phyloP scores from a whole-genome alignment of 495 filamentous ascomycete species.

The Hypoxylon rickii region DNA sequence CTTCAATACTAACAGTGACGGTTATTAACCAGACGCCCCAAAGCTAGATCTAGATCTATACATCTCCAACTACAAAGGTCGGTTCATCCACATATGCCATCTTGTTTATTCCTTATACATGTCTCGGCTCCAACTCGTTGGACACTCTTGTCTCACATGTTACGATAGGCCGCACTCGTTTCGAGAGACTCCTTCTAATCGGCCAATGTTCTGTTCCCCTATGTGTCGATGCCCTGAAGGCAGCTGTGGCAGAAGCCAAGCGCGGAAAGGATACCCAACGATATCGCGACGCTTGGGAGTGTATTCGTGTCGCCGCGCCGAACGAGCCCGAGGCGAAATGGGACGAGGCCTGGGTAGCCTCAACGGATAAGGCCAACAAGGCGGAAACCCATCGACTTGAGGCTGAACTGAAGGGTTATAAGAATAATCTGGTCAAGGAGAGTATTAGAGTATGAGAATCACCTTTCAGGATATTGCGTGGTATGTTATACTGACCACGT shows the following conservation, averaged over 20 bases:
- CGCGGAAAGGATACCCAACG: slow-evolving; percentile 70
- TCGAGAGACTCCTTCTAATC: slow-evolving; percentile 81
- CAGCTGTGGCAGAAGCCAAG: slow-evolving; percentile 77
- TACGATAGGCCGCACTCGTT: slow-evolving; percentile 66
- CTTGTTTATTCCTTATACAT: neutral
- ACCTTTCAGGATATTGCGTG: neutral
- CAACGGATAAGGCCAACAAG: slow-evolving; percentile 64
- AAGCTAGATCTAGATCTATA: slow-evolving; percentile 95
- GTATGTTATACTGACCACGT: too few relatives aligned
- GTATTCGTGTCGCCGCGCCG: slow-evolving; percentile 64
- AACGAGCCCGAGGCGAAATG: slow-evolving; percentile 66
- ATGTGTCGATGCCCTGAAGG: slow-evolving; percentile 77
- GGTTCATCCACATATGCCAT: slow-evolving; percentile 13
- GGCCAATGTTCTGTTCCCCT: slow-evolving; percentile 77
- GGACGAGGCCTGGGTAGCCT: slow-evolving; percentile 73
- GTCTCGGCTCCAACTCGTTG: neutral
- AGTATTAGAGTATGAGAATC: slow-evolving; percentile 78
- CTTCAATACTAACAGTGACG: too few relatives aligned
- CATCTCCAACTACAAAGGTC: slow-evolving; percentile 88
- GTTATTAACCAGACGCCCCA: slow-evolving; percentile 79
- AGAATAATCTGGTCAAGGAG: slow-evolving; percentile 97
- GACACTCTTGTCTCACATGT: slow-evolving; percentile 3
- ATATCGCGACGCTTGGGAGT: slow-evolving; percentile 72
- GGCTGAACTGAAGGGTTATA: slow-evolving; percentile 85
- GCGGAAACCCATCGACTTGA: slow-evolving; percentile 74